Base-by-base conservation (phyloP, 2,329 filamentous ascomycete species). In the Metarhizium anisopliae region DNA sequence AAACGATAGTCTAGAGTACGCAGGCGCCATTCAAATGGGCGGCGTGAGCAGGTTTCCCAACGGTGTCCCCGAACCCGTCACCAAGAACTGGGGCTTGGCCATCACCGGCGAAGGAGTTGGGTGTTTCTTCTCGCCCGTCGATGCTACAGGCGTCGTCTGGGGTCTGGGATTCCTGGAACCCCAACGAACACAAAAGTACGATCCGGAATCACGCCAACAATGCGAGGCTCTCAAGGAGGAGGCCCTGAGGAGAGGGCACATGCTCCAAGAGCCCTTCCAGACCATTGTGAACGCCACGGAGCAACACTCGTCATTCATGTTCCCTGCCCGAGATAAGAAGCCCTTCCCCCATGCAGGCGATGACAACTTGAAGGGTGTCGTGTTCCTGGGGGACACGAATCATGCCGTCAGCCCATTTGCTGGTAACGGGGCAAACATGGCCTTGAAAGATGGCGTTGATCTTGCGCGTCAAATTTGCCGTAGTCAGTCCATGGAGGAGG, bases 381-480 rank as follows among this genome's bases (percentile, higher is more conserved):
- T 77, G 20, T 77, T 75, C 54, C 25, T 25, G 25, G 74, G 75
- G 10, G 74, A 77, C 56, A 67, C 68, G 53, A 77, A 77, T 59
- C 74, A 77, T 59, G 72, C 72, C 4, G 70, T 76, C 14, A 74
- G 67, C 45, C 70, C 73, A 0, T 77, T 75, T 62, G 71, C 73
- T 1, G 73, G 74, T 5, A 74, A 72, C 57, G 75, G 75, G 3
- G 74, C 73, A 1, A 76, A 73, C 57, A 60, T 76, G 56, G 75
- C 74, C 25, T 25, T 25, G 25, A 25, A 25, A 25, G 25, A 25
- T 25, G 25, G 25, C 25, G 25, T 25, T 25, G 25, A 25, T 25
- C 25, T 25, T 25, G 25, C 25, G 25, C 25, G 66, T 50, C 62
- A 68, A 55, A 58, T 76, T 20, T 68, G 64, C 52, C 55, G 50